These are phyloP conservation scores for Syncephalastrum monosporum DNA, from an alignment of 371 early-diverging fungal species.

Conservation along the genomic window DNA sequence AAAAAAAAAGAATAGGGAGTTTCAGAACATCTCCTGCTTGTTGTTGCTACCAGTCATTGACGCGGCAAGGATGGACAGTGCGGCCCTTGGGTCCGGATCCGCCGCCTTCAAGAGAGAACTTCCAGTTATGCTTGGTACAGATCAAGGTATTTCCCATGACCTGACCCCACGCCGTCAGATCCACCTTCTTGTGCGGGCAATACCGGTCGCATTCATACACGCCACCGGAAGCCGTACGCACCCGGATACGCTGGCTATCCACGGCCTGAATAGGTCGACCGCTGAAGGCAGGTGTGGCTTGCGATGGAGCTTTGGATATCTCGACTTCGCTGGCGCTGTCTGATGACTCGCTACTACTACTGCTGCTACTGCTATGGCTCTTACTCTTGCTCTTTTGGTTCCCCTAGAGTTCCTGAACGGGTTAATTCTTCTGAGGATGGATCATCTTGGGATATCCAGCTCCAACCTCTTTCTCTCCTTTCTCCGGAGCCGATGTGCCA, in stretches of 20 bases:
- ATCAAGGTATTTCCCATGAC: conserved; percentile 57
- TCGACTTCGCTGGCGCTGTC: no score
- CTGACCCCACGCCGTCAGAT: conserved; percentile 64
- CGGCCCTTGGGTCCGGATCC: conserved; percentile 49
- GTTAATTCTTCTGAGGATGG: conserved; percentile 12
- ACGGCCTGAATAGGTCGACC: conserved; percentile 43
- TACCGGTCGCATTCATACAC: conserved; percentile 66
- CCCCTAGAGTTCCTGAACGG: conserved; percentile 17
- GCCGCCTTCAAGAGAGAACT: conserved; percentile 50
- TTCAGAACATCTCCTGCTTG: no score
- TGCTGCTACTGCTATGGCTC: conserved; percentile 1
- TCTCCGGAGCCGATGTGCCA: conserved; percentile 19
- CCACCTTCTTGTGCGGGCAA: conserved; percentile 71
- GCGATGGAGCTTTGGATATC: no score
- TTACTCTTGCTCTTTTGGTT: neutral
- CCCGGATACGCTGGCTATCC: conserved; percentile 54
- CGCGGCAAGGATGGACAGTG: conserved; percentile 59
- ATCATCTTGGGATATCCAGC: neutral
- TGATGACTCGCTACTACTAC: conserved; percentile 5
- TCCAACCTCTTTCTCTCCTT: neutral
- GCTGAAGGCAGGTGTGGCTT: no score
- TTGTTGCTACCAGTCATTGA: conserved; percentile 57
- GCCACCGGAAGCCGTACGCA: conserved; percentile 48
- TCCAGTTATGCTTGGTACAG: conserved; percentile 72
- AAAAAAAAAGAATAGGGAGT: no score